These are phyloP conservation scores for Chrysoporthe puriensis DNA, from an alignment of 2,329 filamentous ascomycete genomes.

Conservation along the genomic window DNA sequence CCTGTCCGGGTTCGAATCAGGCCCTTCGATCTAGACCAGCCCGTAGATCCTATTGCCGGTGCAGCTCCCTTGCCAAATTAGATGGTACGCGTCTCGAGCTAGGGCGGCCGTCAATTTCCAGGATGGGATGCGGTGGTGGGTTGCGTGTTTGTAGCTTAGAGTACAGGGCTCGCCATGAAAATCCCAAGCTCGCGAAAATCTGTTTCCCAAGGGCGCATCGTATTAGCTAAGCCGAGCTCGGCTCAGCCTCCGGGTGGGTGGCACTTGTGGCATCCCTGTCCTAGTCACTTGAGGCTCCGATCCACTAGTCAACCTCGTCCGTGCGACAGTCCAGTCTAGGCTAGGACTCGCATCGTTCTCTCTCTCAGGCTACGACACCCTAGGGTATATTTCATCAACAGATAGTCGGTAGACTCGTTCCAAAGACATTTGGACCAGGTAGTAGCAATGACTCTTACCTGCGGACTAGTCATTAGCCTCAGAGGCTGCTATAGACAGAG, in stretches of 20 bases:
- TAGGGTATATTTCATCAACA: not conserved
- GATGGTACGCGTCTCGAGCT: not conserved
- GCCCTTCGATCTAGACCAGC: not conserved
- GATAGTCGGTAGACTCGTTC: no score
- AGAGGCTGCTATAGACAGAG: no score
- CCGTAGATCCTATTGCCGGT: not conserved
- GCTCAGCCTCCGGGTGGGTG: not conserved
- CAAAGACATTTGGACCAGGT: no score
- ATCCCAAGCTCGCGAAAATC: not conserved
- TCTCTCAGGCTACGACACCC: not conserved
- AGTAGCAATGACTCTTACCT: no score
- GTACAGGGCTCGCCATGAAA: not conserved
- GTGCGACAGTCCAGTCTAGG: not conserved
- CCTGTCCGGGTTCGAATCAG: no score
- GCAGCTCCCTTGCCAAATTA: not conserved
- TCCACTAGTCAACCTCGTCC: not conserved
- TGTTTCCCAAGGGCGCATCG: not conserved
- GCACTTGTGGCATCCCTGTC: not conserved
- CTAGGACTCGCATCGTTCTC: not conserved
- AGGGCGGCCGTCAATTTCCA: not conserved
- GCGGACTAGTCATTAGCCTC: no score
- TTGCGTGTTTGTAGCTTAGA: not conserved
- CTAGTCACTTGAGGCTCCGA: not conserved
- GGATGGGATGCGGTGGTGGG: not conserved
- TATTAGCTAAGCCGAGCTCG: slow-evolving; percentile 4